Percentiles rank a stretch among this genome's conserved stretches.
Evolutionary conservation across 2,329 filamentous ascomycete genomes (phyloP).

Genomic region (Fusarium sp.): DNA sequence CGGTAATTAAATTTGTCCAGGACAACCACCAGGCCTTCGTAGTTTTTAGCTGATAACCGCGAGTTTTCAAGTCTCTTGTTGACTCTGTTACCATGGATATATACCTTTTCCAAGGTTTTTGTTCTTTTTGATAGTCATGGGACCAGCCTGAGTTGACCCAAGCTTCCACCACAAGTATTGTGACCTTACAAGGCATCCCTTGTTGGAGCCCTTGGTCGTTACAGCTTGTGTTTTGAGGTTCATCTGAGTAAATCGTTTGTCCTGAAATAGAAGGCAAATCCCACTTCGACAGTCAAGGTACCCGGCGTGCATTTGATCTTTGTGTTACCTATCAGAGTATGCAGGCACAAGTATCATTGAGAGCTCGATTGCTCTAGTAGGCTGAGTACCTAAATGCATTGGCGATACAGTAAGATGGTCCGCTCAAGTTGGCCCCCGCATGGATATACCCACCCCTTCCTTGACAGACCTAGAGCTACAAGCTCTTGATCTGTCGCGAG

Average conservation of each 20-base stretch:
- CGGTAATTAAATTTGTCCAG: constrained; percentile 24
- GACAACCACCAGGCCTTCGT: constrained; percentile 1
- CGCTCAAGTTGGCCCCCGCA: constrained; percentile 25
- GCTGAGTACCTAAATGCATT: neutral
- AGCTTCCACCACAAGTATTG: constrained; percentile 36
- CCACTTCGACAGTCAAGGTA: neutral
- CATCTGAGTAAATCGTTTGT: neutral
- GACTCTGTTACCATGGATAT: constrained; percentile 26
- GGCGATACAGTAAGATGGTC: neutral
- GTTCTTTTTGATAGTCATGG: constrained; percentile 44
- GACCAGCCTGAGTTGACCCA: constrained; percentile 39
- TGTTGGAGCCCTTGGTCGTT: constrained; percentile 17
- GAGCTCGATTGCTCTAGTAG: constrained; percentile 8
- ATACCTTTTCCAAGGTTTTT: constrained; percentile 33
- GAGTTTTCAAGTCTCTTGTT: constrained; percentile 10
- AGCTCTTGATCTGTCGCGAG: constrained; percentile 12
- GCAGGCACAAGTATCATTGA: neutral
- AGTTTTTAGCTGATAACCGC: constrained; percentile 4
- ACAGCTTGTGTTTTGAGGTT: constrained; percentile 7
- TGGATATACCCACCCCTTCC: constrained; percentile 38
- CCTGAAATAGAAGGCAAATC: neutral
- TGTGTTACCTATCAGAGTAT: neutral
- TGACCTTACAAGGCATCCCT: constrained; percentile 27
- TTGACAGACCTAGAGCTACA: constrained; percentile 8
- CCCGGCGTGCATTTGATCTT: constrained; percentile 1